phyloP scores from a whole-genome alignment of 495 filamentous ascomycete species.

The Arthonia radiata region DNA sequence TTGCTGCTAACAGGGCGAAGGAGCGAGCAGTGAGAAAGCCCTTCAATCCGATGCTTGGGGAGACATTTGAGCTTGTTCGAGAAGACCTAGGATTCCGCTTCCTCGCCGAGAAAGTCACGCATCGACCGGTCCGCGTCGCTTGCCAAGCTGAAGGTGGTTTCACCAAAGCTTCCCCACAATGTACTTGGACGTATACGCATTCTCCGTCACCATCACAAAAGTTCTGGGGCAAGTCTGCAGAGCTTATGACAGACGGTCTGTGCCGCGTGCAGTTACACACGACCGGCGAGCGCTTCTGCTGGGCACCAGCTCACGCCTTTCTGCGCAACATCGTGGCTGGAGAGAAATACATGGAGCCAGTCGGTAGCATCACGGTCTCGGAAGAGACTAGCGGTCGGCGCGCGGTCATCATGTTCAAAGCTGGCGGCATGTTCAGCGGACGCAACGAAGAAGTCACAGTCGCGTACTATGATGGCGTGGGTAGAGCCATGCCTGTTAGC shows the following conservation, averaged over 20 bases:
- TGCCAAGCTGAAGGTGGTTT: slow-evolving; percentile 70
- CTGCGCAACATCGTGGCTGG: slow-evolving; percentile 90
- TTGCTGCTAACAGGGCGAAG: slow-evolving; percentile 55
- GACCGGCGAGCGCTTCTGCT: slow-evolving; percentile 55
- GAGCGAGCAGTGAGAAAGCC: slow-evolving; percentile 90
- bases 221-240: slow-evolving; percentile 93
- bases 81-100: slow-evolving; percentile 77
- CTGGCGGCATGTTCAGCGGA: slow-evolving; percentile 88
- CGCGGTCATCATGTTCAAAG: slow-evolving; percentile 63
- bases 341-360: slow-evolving; percentile 93
- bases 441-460: slow-evolving; percentile 73
- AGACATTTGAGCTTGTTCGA: slow-evolving; percentile 81
- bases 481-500: slow-evolving; percentile 31
- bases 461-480: slow-evolving; percentile 38
- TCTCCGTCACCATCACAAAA: slow-evolving; percentile 76
- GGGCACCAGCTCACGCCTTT: slow-evolving; percentile 65
- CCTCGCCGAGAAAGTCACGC: slow-evolving; percentile 75
- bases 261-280: slow-evolving; percentile 47
- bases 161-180: no score
- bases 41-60: slow-evolving; percentile 92
- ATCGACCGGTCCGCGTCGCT: slow-evolving; percentile 76
- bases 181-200: slow-evolving; percentile 69
- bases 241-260: slow-evolving; percentile 76
- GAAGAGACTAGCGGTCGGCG: slow-evolving; percentile 64
- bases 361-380: slow-evolving; percentile 57